Base-by-base conservation (phyloP, 2,329 filamentous ascomycete species). In the Fusarium newnesense region DNA sequence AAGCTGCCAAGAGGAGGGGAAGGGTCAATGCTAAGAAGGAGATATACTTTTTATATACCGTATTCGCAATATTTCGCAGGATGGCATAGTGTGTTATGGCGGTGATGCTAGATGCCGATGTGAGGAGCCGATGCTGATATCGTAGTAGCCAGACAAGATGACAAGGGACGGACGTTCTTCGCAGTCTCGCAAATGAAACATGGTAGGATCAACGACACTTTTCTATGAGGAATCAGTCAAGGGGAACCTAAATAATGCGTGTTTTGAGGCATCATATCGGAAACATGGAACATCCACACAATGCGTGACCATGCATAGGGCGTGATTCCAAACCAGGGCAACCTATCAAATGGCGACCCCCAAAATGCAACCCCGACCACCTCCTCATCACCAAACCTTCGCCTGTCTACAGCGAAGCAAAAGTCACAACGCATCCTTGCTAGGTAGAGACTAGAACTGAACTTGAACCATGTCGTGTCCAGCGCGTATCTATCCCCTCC, bases 401-500 rank as follows among this genome's bases (percentile, higher is more conserved):
- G 50, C 24, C 6, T 7, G 2, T n/a, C 19, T 13, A 7, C 19
- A 43, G 11, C 21, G 50, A 42, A 43, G n/a, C 10, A 40, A 34
- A 28, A 11, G 13, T 16, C 15, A 16, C n/a, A 9, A 19, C 34
- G 21, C 24, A 30, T n/a, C 28, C 10, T 12, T 36, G 19, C 15
- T 21, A 21, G n/a, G n/a, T n/a, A n/a, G n/a, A n/a, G n/a, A n/a
- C n/a, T n/a, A n/a, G n/a, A 21, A 32, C 28, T 16, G 15, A 28
- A 50, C 34, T 37, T 16, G 34, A 36, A 39, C 16, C n/a, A 73
- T 73, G 70, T 67, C 70, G 12, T 70, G 65, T 16, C 57, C 66
- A 42, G 62, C 56, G 10, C 77, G 79, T n/a, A 73, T 64, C 11
- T 79, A 80, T 50, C 77, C 79, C 10, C 73, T 80, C 12, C 71